These are phyloP conservation scores for Vicia sativa DNA, from an alignment of 306 rosid species.

Conservation along the genomic window DNA sequence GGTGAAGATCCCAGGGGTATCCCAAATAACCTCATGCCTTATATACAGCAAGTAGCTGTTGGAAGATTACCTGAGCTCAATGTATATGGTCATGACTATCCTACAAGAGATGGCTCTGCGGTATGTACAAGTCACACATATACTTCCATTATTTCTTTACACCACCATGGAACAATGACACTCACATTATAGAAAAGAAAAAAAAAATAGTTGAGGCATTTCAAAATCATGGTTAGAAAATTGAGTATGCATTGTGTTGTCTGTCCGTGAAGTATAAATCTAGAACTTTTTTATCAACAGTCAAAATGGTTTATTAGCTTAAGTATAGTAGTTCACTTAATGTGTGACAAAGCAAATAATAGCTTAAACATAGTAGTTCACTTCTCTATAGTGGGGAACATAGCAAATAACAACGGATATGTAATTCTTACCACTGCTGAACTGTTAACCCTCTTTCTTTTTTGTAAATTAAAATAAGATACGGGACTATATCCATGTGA, in stretches of 20 bases:
- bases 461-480: slow-evolving; percentile 51
- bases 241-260: not conserved
- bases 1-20: slow-evolving; percentile 98
- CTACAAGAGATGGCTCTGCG: slow-evolving; percentile 87
- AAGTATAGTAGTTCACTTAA: not conserved
- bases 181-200: not conserved
- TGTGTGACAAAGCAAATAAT: slow-evolving; percentile 13
- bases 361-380: not conserved
- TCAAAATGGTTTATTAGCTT: not conserved
- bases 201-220: not conserved
- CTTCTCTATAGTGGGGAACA: not conserved
- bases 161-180: not conserved
- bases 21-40: slow-evolving; percentile 97
- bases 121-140: slow-evolving; percentile 48
- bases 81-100: slow-evolving; percentile 84
- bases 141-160: slow-evolving; percentile 10
- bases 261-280: not conserved
- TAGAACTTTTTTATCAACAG: not conserved
- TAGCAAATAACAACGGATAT: slow-evolving; percentile 3
- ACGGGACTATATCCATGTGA: slow-evolving; percentile 96
- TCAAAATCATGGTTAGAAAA: not conserved
- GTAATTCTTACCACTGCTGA: not conserved
- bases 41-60: slow-evolving; percentile 90
- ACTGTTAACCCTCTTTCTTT: slow-evolving; percentile 21
- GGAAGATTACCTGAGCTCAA: slow-evolving; percentile 91